Percentiles rank a stretch among this genome's conserved stretches.
Conservation (phyloP, 139 green algal species). For the Nannochloris sp. region DNA sequence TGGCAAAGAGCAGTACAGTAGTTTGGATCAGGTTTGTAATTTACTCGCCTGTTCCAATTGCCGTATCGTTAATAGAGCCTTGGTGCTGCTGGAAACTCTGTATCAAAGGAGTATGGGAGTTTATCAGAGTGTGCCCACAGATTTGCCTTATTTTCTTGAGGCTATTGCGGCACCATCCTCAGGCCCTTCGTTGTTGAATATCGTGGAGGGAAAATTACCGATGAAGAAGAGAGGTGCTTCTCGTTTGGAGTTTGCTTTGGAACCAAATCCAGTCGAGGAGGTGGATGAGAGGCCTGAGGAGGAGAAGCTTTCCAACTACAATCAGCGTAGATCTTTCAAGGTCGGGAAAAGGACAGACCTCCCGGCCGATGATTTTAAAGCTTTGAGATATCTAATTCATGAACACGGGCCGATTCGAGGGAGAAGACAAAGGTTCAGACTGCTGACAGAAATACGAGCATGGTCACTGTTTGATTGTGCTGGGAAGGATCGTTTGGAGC, state of each 20-base stretch:
- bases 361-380: not conserved
- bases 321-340: not conserved
- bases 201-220: not conserved
- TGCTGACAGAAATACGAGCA: not conserved
- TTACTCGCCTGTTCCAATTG: not conserved
- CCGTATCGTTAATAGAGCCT: not conserved
- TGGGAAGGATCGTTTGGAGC: not conserved
- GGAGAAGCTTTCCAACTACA: not conserved
- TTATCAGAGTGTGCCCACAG: not conserved
- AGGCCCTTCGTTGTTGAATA: not conserved
- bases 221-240: not conserved
- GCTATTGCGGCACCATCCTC: not conserved
- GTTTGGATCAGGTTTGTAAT: not conserved
- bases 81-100: not conserved
- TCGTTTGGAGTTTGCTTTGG: not conserved
- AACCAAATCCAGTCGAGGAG: not conserved
- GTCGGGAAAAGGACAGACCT: not conserved
- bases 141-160: slow-evolving; percentile 1
- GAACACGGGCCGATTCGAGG: not conserved
- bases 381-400: not conserved
- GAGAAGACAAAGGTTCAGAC: not conserved
- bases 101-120: not conserved
- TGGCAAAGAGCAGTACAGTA: not conserved
- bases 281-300: not conserved
- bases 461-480: not conserved